A percentile compares a stretch with the other conserved stretches of the same genome.
Evolutionary conservation across 2,329 filamentous ascomycete genomes (phyloP).

Genomic region (Aureobasidium sp.): DNA sequence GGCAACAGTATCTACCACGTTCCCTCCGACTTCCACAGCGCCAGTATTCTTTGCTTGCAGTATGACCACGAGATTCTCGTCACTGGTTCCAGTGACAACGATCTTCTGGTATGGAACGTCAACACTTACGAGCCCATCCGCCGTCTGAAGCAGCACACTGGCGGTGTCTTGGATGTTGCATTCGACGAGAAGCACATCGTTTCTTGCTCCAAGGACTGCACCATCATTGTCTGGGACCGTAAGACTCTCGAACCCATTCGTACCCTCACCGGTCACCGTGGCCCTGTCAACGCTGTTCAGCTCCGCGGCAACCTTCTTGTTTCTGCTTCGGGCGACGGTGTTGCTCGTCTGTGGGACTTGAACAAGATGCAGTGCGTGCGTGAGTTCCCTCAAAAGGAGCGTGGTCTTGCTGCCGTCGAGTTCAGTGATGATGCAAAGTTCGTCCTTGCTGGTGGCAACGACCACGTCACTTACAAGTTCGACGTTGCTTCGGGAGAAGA

Average conservation of each 20-base stretch:
- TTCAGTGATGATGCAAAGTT: slow-evolving; percentile 93
- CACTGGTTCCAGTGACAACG: slow-evolving; percentile 87
- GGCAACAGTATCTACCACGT: slow-evolving; percentile 42
- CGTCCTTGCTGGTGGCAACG: slow-evolving; percentile 90
- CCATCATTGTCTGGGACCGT: slow-evolving; percentile 91
- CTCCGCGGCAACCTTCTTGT: slow-evolving; percentile 88
- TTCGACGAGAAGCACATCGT: slow-evolving; percentile 91
- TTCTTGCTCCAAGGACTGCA: slow-evolving; percentile 93
- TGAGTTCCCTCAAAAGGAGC: slow-evolving; percentile 83
- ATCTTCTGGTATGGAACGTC: slow-evolving; percentile 86
- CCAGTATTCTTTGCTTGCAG: slow-evolving; percentile 89
- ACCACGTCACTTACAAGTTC: slow-evolving; percentile 93
- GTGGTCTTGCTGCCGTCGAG: slow-evolving; percentile 90
- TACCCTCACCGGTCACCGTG: slow-evolving; percentile 75
- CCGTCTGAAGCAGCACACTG: slow-evolving; percentile 70
- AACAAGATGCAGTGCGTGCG: slow-evolving; percentile 81
- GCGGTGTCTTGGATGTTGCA: slow-evolving; percentile 87
- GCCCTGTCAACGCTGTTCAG: slow-evolving; percentile 94
- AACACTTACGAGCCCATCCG: slow-evolving; percentile 72
- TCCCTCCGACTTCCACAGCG: slow-evolving; percentile 64
- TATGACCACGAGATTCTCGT: slow-evolving; percentile 91
- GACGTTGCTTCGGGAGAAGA: slow-evolving; percentile 85
- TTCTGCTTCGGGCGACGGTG: slow-evolving; percentile 87
- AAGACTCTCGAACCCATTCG: slow-evolving; percentile 67
- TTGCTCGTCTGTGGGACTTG: slow-evolving; percentile 93